Evolutionary conservation across 2,329 filamentous ascomycete genomes (phyloP), one percentile per base, ranked within the genome.

Genomic region (Hypomyces rosellus): DNA sequence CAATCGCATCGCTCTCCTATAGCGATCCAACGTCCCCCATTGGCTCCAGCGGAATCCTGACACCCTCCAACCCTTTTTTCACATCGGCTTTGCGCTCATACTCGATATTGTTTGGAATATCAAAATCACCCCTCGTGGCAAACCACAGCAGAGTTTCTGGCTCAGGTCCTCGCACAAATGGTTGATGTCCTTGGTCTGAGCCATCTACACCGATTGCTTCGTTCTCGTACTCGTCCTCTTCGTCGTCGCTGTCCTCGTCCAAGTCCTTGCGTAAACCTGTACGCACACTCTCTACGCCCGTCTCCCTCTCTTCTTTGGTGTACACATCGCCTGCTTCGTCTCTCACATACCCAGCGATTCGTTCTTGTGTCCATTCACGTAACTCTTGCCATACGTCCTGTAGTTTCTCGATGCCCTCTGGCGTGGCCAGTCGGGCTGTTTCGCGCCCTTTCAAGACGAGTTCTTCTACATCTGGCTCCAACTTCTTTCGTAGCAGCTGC

Each of bases 401-500:
- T 37, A 84, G 66, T 25, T 59, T 59, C 1, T 60, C 62, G 13
- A 72, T 55, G 25, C 70, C 71, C 46, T 84, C 75, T 1, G 72
- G 71, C 59, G 53, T 74, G 4, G 62, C 65, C 22, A 63, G 57
- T 14, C 59, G 62, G 12, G 73, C 73, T 25, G 72, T 71, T 51
- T 73, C 73, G 34, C 80, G 77, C 1, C 83, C 85, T 46, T 82
- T 72, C 18, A 82, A 78, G 22, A 92, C 82, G 70, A 85, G 84
- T 50, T 84, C 81, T 63, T 91, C 87, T 15, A 90, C 83, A 20
- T 81, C 76, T 0, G 88, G 88, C 57, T 93, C 89, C 45, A 90
- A 77, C 65, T 93, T 93, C 69, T 93, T 95, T 37, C 89, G 84
- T 33, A 95, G 73, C 2, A 95, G 74, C 59, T 85, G 80, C 22